Conservation (phyloP, 2,329 filamentous ascomycete genomes). For the Aureobasidium leucospermi region DNA sequence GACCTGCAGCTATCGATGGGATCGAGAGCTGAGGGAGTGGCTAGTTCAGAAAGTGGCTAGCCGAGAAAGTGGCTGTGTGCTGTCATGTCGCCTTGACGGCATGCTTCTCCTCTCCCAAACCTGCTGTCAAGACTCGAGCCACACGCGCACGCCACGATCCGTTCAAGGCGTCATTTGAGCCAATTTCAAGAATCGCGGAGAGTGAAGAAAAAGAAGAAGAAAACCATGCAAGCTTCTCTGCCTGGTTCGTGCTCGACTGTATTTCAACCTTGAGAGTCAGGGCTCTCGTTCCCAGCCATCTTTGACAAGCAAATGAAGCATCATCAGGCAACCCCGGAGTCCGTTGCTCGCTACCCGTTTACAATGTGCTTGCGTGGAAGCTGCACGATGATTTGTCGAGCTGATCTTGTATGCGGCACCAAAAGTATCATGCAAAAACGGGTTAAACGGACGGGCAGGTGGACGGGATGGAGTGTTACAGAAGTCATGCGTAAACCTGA, state of each 20-base stretch:
- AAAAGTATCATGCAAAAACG: neutral
- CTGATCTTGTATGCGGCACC: neutral
- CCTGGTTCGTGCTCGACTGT: slow-evolving; percentile 2
- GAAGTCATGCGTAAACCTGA: neutral
- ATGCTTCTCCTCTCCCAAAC: neutral
- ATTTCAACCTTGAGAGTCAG: neutral
- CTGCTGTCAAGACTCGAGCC: neutral
- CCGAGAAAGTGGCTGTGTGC: neutral
- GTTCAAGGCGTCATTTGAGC: neutral
- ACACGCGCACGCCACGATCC: neutral
- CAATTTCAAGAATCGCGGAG: neutral
- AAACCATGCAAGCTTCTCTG: neutral
- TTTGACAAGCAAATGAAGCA: neutral
- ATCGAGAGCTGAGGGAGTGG: neutral
- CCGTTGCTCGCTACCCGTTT: neutral
- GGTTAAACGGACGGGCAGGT: neutral
- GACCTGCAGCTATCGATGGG: neutral
- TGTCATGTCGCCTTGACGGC: neutral
- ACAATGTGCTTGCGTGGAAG: neutral
- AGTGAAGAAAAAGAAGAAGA: neutral
- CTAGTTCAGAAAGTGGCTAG: neutral
- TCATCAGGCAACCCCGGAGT: slow-evolving; percentile 5
- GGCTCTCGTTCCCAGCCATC: neutral
- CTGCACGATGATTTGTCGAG: neutral
- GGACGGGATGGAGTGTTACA: neutral